Evolutionary conservation across 176 grass and related monocot genomes (phyloP).

Genomic region (Chrysopogon serrulatus): DNA sequence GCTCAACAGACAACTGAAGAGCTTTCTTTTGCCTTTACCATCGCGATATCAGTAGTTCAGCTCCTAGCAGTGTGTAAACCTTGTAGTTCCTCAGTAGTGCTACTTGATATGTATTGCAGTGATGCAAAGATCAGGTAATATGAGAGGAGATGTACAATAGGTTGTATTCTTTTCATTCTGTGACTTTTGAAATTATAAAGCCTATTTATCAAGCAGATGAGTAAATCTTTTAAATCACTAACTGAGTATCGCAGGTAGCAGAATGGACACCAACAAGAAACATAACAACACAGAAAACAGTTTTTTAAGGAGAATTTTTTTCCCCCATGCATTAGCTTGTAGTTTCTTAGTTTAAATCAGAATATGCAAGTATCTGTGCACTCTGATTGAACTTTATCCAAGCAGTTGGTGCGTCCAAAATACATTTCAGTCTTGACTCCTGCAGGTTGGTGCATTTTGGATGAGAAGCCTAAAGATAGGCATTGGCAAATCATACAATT

Average conservation of each 20-base stretch:
- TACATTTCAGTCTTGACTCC: neutral
- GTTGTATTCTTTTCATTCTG: neutral
- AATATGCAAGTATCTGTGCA: neutral
- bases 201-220: neutral
- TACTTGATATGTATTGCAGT: constrained; percentile 5
- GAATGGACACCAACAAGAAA: neutral
- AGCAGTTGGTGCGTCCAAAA: neutral
- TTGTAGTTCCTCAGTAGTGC: constrained; percentile 11
- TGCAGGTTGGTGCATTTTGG: neutral
- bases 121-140: neutral
- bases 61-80: neutral
- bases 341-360: neutral
- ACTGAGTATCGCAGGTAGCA: neutral
- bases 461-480: neutral
- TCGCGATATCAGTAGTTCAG: neutral
- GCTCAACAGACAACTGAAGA: neutral
- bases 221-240: neutral
- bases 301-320: neutral
- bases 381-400: neutral
- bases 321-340: neutral
- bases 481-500: neutral
- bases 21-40: neutral
- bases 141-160: neutral
- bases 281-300: neutral
- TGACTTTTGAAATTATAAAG: neutral